These are phyloP conservation scores for Trichoderma citrinoviride DNA, from an alignment of 2,329 filamentous ascomycete genomes.

Conservation along the genomic window DNA sequence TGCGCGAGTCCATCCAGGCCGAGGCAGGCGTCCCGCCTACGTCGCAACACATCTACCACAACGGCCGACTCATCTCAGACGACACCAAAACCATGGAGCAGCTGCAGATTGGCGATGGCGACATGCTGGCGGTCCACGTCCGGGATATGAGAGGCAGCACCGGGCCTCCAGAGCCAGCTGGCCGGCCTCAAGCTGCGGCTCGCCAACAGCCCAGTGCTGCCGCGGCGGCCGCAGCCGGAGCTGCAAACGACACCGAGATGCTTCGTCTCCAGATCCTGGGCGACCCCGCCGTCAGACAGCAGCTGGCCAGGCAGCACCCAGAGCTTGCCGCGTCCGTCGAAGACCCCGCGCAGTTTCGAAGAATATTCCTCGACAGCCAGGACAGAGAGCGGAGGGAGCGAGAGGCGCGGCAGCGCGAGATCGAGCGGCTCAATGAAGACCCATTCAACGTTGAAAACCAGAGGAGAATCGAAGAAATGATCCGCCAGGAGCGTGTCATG, in stretches of 20 bases:
- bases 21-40: conserved; percentile 71
- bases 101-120: conserved; percentile 77
- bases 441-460: conserved; percentile 94
- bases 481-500: conserved; percentile 88
- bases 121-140: conserved; percentile 89
- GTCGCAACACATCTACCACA: conserved; percentile 84
- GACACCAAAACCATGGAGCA: conserved; percentile 78
- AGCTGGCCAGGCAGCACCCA: conserved; percentile 70
- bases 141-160: conserved; percentile 54
- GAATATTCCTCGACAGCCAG: conserved; percentile 66
- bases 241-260: conserved; percentile 69
- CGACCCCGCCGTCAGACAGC: conserved; percentile 68
- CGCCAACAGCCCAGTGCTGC: conserved; percentile 25
- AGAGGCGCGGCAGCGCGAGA: conserved; percentile 75
- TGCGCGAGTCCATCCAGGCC: conserved; percentile 85
- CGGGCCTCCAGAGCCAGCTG: conserved; percentile 40
- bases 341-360: conserved; percentile 71
- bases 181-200: conserved; percentile 28
- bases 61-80: conserved; percentile 76
- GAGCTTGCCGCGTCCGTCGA: conserved; percentile 74
- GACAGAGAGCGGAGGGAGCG: conserved; percentile 70
- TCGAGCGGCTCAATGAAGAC: conserved; percentile 84
- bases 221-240: conserved; percentile 32
- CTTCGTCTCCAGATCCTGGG: conserved; percentile 80
- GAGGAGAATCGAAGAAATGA: conserved; percentile 91